A percentile compares a stretch with the other conserved stretches of the same genome.
Evolutionary conservation across 768 basidiomycete species (phyloP).

Genomic region (Rhizopogon vinicolor): DNA sequence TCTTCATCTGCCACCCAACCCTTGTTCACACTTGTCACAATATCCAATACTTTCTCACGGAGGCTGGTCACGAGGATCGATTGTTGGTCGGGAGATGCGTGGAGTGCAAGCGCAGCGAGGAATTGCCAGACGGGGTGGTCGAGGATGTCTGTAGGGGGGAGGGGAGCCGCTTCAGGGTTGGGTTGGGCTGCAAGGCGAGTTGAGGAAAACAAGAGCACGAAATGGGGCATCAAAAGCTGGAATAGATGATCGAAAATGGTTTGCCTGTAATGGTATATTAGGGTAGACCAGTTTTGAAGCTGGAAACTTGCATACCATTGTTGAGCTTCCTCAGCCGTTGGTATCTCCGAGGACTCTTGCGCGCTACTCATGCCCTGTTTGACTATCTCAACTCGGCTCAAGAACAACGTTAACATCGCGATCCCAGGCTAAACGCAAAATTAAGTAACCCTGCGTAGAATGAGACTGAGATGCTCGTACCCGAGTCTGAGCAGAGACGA

Average conservation of each 20-base stretch:
- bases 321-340: constrained; percentile 69
- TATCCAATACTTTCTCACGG: constrained; percentile 92
- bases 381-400: constrained; percentile 91
- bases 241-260: constrained; percentile 86
- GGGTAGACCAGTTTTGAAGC: not conserved
- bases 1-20: constrained; percentile 71
- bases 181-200: constrained; percentile 56
- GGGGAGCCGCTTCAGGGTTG: constrained; percentile 23
- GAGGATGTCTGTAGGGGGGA: constrained; percentile 52
- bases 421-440: constrained; percentile 68
- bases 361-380: constrained; percentile 60
- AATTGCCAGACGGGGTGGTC: constrained; percentile 97
- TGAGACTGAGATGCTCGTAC: constrained; percentile 39
- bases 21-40: constrained; percentile 75
- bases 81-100: constrained; percentile 84
- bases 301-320: constrained; percentile 57
- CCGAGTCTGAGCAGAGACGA: constrained; percentile 70
- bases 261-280: constrained; percentile 49
- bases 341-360: constrained; percentile 51
- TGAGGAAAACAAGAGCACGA: constrained; percentile 86
- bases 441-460: constrained; percentile 3
- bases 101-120: constrained; percentile 83
- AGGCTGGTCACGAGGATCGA: constrained; percentile 79
- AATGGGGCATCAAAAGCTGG: constrained; percentile 68
- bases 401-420: constrained; percentile 83